Conservation (phyloP, 2,329 filamentous ascomycete species). For the Aspergillus sp. region DNA sequence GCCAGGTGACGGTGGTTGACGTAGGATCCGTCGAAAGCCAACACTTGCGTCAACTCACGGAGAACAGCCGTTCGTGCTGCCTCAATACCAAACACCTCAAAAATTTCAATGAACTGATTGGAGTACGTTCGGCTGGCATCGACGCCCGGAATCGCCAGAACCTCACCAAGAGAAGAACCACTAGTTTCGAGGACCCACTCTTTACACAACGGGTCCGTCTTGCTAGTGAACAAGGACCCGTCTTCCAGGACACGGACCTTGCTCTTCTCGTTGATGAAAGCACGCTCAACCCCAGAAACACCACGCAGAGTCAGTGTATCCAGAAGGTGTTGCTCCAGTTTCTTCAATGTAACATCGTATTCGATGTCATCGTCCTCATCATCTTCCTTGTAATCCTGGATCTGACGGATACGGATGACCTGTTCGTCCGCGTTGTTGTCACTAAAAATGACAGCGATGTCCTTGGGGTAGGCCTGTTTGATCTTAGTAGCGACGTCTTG, state of each 20-base stretch:
- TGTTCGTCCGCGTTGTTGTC: conserved; percentile 97
- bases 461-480: conserved; percentile 81
- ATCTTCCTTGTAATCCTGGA: conserved; percentile 68
- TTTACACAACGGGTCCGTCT: conserved; percentile 71
- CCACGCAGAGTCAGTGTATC: conserved; percentile 90
- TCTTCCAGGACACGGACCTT: conserved; percentile 67
- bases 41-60: conserved; percentile 83
- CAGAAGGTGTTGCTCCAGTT: conserved; percentile 85
- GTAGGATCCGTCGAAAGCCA: conserved; percentile 98
- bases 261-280: conserved; percentile 84
- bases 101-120: conserved; percentile 93
- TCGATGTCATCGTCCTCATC: conserved; percentile 74
- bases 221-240: conserved; percentile 72
- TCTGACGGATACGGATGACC: conserved; percentile 86
- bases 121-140: conserved; percentile 84
- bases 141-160: conserved; percentile 83
- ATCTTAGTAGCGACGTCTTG: conserved; percentile 88
- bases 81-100: conserved; percentile 94
- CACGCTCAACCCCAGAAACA: conserved; percentile 82
- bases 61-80: conserved; percentile 84
- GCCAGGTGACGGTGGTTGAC: conserved; percentile 98
- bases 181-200: conserved; percentile 97
- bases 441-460: conserved; percentile 91
- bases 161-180: conserved; percentile 80
- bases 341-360: conserved; percentile 90